Conservation (phyloP, 2,329 filamentous ascomycete species). For the Neonectria hederae region DNA sequence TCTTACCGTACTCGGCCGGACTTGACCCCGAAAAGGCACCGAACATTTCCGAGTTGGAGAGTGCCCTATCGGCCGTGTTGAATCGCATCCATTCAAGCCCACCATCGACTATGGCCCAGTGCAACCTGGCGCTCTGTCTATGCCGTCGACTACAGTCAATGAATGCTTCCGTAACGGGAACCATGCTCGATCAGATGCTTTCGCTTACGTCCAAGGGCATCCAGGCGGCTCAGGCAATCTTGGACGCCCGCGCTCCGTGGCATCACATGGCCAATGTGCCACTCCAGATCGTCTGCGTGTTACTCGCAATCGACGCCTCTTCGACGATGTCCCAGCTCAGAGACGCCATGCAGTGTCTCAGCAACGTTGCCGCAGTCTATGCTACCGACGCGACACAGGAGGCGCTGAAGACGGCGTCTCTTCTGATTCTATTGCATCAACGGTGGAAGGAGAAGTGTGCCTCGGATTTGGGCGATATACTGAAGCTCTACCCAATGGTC, state of each 20-base stretch:
- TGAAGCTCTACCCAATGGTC: constrained; percentile 47
- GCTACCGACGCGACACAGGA: constrained; percentile 60
- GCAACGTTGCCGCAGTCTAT: constrained; percentile 53
- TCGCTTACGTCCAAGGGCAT: constrained; percentile 56
- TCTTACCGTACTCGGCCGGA: constrained; percentile 62
- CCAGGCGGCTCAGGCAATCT: constrained; percentile 56
- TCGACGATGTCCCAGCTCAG: constrained; percentile 58
- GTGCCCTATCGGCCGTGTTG: constrained; percentile 53
- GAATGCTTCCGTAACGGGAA: constrained; percentile 55
- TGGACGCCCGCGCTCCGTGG: constrained; percentile 59
- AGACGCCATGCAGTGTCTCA: constrained; percentile 60
- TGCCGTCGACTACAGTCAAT: constrained; percentile 63
- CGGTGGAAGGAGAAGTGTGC: constrained; percentile 58
- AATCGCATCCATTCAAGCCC: constrained; percentile 51
- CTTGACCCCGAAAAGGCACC: constrained; percentile 61
- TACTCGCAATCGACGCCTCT: constrained; percentile 64
- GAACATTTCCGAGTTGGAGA: constrained; percentile 53
- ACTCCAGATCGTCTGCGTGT: constrained; percentile 65
- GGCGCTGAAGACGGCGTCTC: constrained; percentile 62
- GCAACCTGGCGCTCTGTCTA: constrained; percentile 64
- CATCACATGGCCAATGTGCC: constrained; percentile 69
- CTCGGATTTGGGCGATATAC: constrained; percentile 49
- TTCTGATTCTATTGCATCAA: constrained; percentile 63
- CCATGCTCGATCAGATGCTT: constrained; percentile 58
- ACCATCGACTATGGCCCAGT: constrained; percentile 59